Evolutionary conservation across 768 basidiomycete genomes (phyloP).

Genomic region (Boletus reticuloceps): DNA sequence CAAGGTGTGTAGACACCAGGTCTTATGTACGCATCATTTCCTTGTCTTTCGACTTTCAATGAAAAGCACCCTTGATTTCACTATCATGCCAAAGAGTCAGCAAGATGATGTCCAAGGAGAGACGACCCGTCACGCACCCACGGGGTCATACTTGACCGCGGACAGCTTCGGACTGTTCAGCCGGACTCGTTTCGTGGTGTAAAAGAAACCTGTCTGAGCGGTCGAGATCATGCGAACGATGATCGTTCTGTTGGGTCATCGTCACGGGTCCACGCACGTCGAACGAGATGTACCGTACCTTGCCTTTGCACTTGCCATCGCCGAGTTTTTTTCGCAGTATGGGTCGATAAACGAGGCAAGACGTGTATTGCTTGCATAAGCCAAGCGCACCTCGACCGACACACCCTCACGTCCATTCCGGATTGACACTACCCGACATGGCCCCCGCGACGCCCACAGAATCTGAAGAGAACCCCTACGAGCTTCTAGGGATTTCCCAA

Average conservation of each 20-base stretch:
- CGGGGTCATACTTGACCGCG: conserved; percentile 90
- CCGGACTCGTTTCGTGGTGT: conserved; percentile 76
- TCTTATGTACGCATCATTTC: conserved; percentile 35
- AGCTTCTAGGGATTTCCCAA: conserved; percentile 56
- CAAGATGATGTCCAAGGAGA: not conserved
- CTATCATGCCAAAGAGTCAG: conserved; percentile 33
- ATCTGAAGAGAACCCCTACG: conserved; percentile 72
- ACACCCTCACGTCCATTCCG: not conserved
- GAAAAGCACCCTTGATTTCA: conserved; percentile 71
- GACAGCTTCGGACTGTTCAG: conserved; percentile 69
- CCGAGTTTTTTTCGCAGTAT: not conserved
- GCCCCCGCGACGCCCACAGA: conserved; percentile 34
- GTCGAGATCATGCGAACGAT: conserved; percentile 89
- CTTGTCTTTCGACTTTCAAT: conserved; percentile 77
- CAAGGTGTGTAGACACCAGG: no score
- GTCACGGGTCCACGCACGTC: not conserved
- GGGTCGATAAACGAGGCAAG: conserved; percentile 9
- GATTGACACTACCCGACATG: conserved; percentile 14
- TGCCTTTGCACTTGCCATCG: conserved; percentile 64
- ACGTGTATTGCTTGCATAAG: conserved; percentile 9
- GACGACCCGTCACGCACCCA: conserved; percentile 48
- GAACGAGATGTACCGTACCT: conserved; percentile 34
- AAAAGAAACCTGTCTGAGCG: conserved; percentile 90
- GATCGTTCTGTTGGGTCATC: conserved; percentile 53
- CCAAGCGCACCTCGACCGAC: not conserved